Evolutionary conservation across 495 filamentous ascomycete species (phyloP).

Genomic region (Wilcoxina mikolae): DNA sequence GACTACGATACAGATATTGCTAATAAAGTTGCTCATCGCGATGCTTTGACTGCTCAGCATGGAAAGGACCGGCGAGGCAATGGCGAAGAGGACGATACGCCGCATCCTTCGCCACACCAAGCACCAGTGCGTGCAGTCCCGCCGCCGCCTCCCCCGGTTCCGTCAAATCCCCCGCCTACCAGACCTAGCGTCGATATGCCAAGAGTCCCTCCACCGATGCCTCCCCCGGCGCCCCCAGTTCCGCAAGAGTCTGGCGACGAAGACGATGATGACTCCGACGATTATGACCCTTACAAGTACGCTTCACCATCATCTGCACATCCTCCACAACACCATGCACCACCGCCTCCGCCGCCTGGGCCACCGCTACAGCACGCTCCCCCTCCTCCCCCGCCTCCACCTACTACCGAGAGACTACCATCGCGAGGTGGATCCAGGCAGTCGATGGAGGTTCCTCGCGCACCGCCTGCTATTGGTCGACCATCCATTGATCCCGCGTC

Average conservation of each 20-base stretch:
- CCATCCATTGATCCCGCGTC: slow-evolving; percentile 46
- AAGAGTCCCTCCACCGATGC: slow-evolving; percentile 54
- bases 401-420: slow-evolving; percentile 12
- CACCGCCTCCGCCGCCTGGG: slow-evolving; percentile 17
- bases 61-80: slow-evolving; percentile 55
- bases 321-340: slow-evolving; percentile 14
- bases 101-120: slow-evolving; percentile 35
- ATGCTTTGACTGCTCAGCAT: slow-evolving; percentile 72
- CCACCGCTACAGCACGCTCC: slow-evolving; percentile 13
- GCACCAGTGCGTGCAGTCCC: slow-evolving; percentile 28
- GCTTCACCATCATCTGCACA: slow-evolving; percentile 33
- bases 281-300: slow-evolving; percentile 64
- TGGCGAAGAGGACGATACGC: slow-evolving; percentile 34
- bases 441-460: slow-evolving; percentile 54
- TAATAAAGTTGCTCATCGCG: slow-evolving; percentile 73
- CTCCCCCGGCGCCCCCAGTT: slow-evolving; percentile 32
- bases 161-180: slow-evolving; percentile 34
- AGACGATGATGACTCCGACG: slow-evolving; percentile 43
- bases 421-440: slow-evolving; percentile 28
- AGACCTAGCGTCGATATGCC: slow-evolving; percentile 53
- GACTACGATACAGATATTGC: slow-evolving; percentile 98
- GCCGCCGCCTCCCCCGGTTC: slow-evolving; percentile 38
- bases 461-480: not conserved
- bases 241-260: slow-evolving; percentile 35
- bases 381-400: slow-evolving; percentile 22